Evolutionary conservation across 2,329 filamentous ascomycete species (phyloP).

Genomic region (Ilyonectria mors-panacis): DNA sequence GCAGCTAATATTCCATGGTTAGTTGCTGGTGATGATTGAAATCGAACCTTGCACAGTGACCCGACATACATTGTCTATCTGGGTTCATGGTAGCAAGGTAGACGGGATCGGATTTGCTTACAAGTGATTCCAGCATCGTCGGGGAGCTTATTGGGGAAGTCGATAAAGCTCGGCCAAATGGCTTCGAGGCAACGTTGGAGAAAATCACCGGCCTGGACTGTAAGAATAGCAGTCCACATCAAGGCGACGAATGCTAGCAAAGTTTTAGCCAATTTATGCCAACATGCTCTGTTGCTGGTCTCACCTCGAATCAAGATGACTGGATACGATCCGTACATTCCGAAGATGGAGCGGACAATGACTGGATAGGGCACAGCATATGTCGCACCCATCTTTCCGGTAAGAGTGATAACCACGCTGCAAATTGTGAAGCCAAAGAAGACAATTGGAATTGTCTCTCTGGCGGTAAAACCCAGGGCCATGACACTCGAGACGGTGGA

Average conservation of each 20-base stretch:
- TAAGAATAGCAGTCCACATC: constrained; percentile 22
- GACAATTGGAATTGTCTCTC: constrained; percentile 17
- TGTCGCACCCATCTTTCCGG: constrained; percentile 15
- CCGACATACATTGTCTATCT: background rate
- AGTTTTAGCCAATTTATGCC: background rate
- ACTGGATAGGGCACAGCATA: constrained; percentile 16
- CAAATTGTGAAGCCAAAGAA: constrained; percentile 17
- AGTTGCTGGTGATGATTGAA: constrained; percentile 9
- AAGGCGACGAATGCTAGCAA: constrained; percentile 7
- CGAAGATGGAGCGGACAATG: constrained; percentile 20
- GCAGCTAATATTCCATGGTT: constrained; percentile 8
- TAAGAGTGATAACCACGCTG: constrained; percentile 13
- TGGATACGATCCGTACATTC: constrained; percentile 18
- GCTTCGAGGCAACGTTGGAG: constrained; percentile 12
- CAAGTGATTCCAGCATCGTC: constrained; percentile 12
- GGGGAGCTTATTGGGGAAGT: constrained; percentile 11
- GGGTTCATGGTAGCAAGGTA: background rate
- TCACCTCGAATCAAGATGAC: constrained; percentile 19
- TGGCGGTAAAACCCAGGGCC: constrained; percentile 13
- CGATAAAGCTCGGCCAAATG: constrained; percentile 12
- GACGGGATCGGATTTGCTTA: background rate
- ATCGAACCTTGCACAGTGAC: background rate
- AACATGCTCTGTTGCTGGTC: constrained; percentile 1
- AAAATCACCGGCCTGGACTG: constrained; percentile 16
- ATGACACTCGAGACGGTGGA: constrained; percentile 21